Evolutionary conservation across 306 rosid genomes (phyloP), one percentile per base, ranked within the genome.

Genomic region (Citrullus mucosospermus): DNA sequence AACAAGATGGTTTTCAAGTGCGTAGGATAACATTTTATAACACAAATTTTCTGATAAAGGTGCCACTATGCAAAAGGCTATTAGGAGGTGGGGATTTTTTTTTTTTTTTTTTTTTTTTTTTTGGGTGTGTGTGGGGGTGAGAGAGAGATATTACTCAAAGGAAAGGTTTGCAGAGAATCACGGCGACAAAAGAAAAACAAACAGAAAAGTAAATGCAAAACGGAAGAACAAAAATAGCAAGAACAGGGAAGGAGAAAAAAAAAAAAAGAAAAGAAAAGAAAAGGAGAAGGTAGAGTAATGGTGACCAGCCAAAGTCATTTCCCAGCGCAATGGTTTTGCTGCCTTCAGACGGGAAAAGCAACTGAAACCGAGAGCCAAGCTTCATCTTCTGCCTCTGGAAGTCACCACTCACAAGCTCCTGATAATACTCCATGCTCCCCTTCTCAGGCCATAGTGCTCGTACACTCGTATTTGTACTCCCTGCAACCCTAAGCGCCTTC

Each of bases 301-400:
- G 89, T 76, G 66, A 93, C 98, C 98, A 92, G 82, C 91, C 97
- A 48, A 92, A 92, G 79, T 94, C 96, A 76, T 94, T 92, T 30
- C 98, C 98, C 7, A 88, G 81, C 81, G 89, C 87, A 86, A 85
- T 86, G 82, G 98, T 87, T 78, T 85, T 81, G 80, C 92, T 87
- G 20, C 97, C 97, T 30, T 82, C 87, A 28, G 97, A 87, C 6
- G 97, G 97, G 38, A 86, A 90, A 62, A 94, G 89, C 12, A 89
- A 80, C 88, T 89, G 87, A 67, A 84, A 88, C 55, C 80, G 91
- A 36, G 89, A 77, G 39, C 85, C 87, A 53, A 90, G 87, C 81
- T 81, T 86, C 91, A 90, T 81, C 65, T 85, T 87, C 60, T 87
- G 95, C 80, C 90, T 83, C 67, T 78, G 89, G 75, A 89, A 81